A percentile compares a stretch with the other conserved stretches of the same genome.
Evolutionary conservation across 2,329 filamentous ascomycete genomes (phyloP).

Genomic region (Colletotrichum magnum): DNA sequence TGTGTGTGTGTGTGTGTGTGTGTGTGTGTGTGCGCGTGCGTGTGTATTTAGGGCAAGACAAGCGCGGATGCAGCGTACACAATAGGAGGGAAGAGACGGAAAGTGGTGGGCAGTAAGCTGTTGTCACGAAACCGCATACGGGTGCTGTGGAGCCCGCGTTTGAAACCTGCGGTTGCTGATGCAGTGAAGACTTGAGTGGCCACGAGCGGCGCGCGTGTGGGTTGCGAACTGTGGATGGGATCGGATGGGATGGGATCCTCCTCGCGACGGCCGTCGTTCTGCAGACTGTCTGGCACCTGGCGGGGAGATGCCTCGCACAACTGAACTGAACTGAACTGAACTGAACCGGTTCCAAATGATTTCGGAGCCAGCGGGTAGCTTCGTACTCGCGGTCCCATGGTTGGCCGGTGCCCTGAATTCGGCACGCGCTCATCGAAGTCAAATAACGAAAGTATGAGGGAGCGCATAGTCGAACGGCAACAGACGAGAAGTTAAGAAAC

Average conservation of each 20-base stretch:
- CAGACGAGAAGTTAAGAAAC: constrained; percentile 23
- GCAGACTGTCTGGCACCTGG: constrained; percentile 12
- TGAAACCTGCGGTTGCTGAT: constrained; percentile 40
- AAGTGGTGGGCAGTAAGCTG: constrained; percentile 47
- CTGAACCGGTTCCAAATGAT: constrained; percentile 11
- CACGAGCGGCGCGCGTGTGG: constrained; percentile 11
- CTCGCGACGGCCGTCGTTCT: constrained; percentile 26
- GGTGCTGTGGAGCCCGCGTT: constrained; percentile 35
- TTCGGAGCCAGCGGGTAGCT: constrained; percentile 35
- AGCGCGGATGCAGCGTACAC: constrained; percentile 43
- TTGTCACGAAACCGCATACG: constrained; percentile 51
- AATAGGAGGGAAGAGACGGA: constrained; percentile 44
- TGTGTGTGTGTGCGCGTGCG: neutral
- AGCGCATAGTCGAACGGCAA: constrained; percentile 36
- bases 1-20: constrained; percentile 3
- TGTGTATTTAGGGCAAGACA: constrained; percentile 41
- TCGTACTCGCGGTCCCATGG: constrained; percentile 33
- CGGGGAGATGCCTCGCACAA: constrained; percentile 18
- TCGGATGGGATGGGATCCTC: constrained; percentile 22
- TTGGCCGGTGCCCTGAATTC: constrained; percentile 29
- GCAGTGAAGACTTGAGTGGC: constrained; percentile 36
- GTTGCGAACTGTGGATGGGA: constrained; percentile 22
- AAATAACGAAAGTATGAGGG: constrained; percentile 38
- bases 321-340: neutral
- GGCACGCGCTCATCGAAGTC: constrained; percentile 37